Conservation (phyloP, 768 basidiomycete genomes). For the Lentinula aciculospora region DNA sequence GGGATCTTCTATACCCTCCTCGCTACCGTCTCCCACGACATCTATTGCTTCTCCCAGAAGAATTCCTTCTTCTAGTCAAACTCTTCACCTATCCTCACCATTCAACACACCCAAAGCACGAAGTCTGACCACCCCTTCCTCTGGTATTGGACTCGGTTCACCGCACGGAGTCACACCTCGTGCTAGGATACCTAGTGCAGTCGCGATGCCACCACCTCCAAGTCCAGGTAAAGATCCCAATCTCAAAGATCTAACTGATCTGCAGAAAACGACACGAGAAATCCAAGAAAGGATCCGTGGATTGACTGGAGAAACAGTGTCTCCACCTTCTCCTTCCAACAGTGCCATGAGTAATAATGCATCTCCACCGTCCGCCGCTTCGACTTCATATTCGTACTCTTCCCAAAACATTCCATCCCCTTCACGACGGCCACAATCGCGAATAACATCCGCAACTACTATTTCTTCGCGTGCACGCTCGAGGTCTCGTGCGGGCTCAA, state of each 20-base stretch:
- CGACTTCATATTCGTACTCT: constrained; percentile 27
- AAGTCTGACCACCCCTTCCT: constrained; percentile 7
- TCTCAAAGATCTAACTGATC: constrained; percentile 17
- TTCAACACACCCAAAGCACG: constrained; percentile 64
- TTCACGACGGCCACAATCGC: constrained; percentile 15
- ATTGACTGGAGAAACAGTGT: constrained; percentile 29
- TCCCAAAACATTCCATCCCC: constrained; percentile 23
- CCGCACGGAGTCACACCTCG: constrained; percentile 54
- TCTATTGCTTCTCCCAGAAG: constrained; percentile 20
- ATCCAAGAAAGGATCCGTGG: constrained; percentile 46
- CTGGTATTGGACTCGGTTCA: constrained; percentile 28
- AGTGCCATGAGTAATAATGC: neutral
- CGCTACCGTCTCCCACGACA: constrained; percentile 38
- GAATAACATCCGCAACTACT: neutral
- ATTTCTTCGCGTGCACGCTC: constrained; percentile 1
- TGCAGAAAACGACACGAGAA: constrained; percentile 31
- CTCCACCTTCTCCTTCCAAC: constrained; percentile 7
- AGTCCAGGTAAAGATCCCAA: neutral
- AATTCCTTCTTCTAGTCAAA: constrained; percentile 12
- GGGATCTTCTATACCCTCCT: constrained; percentile 31
- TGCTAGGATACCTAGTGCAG: constrained; percentile 56
- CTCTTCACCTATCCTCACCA: constrained; percentile 39
- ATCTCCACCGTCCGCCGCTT: constrained; percentile 8
- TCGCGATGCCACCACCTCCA: constrained; percentile 6
- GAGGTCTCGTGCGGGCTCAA: constrained; percentile 1